Conservation (phyloP, 306 rosid species). For the Calophaca sinica region DNA sequence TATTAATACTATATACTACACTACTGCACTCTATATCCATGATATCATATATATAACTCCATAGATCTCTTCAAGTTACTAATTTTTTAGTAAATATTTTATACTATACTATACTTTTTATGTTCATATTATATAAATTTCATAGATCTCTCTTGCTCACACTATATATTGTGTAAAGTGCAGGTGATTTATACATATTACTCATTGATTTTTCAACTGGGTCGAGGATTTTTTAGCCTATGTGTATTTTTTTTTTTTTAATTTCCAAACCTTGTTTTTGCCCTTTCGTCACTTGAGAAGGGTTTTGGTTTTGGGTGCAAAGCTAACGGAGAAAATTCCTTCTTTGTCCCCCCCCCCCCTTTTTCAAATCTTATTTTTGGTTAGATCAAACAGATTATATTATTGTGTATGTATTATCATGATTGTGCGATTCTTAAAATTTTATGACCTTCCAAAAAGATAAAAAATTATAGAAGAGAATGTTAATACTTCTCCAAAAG, state of each 20-base stretch:
- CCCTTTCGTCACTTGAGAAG: not conserved
- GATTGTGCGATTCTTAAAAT: not conserved
- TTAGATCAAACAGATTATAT: not conserved
- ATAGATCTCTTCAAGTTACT: not conserved
- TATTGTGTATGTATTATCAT: no score
- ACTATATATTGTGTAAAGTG: not conserved
- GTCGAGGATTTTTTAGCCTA: not conserved
- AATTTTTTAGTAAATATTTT: not conserved
- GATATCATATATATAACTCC: not conserved
- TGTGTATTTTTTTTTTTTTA: not conserved
- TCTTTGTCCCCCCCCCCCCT: no score
- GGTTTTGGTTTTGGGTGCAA: slow-evolving; percentile 32
- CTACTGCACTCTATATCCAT: not conserved
- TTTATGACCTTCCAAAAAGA: not conserved
- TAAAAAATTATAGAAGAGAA: not conserved
- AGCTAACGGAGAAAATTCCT: not conserved
- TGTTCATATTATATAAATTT: not conserved
- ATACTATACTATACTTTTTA: not conserved
- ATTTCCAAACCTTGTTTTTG: no score
- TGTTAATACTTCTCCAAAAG: not conserved
- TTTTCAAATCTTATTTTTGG: not conserved
- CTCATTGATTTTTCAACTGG: not conserved
- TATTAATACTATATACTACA: not conserved
- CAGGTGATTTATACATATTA: not conserved
- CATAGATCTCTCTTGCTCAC: slow-evolving; percentile 22